Percentiles rank a stretch among this genome's conserved stretches.
Evolutionary conservation across 2,329 filamentous ascomycete genomes (phyloP).

Genomic region (Stylonectria norvegica): DNA sequence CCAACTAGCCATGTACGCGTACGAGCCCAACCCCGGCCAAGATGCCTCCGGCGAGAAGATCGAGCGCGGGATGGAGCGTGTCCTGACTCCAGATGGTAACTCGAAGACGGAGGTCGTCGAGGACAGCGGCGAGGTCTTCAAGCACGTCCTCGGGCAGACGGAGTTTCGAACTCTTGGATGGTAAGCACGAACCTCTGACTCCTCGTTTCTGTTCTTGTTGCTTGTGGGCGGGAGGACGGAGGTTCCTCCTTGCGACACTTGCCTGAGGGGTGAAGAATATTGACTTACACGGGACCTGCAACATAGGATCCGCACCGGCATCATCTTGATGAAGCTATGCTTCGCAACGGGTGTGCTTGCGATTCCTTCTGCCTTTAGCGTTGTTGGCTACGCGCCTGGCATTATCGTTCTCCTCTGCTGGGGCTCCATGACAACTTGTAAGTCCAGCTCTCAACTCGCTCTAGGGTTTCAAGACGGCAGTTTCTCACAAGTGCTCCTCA

Average conservation of each 20-base stretch:
- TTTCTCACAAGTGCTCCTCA: neutral
- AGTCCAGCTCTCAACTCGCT: neutral
- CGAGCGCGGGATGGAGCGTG: neutral
- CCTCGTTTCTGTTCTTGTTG: neutral
- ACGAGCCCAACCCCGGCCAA: neutral
- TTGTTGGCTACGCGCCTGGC: constrained; percentile 24
- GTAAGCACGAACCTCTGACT: constrained; percentile 6
- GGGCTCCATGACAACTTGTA: constrained; percentile 24
- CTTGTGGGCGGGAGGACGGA: neutral
- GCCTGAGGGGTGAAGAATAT: neutral
- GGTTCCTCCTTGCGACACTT: too few relatives aligned
- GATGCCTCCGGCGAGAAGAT: constrained; percentile 2
- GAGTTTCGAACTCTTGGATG: constrained; percentile 23
- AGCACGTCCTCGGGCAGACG: constrained; percentile 3
- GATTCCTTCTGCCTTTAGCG: constrained; percentile 23
- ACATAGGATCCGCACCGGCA: constrained; percentile 17
- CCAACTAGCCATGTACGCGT: constrained; percentile 2
- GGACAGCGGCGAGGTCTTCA: constrained; percentile 19
- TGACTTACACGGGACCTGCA: neutral
- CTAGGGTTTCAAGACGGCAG: neutral
- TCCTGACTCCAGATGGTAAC: neutral
- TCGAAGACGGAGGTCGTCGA: constrained; percentile 5
- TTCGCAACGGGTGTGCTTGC: constrained; percentile 28
- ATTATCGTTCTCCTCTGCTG: constrained; percentile 16
- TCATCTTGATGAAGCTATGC: constrained; percentile 19